These are phyloP conservation scores for Botrytis aclada DNA, from an alignment of 2,329 filamentous ascomycete species.

Conservation along the genomic window DNA sequence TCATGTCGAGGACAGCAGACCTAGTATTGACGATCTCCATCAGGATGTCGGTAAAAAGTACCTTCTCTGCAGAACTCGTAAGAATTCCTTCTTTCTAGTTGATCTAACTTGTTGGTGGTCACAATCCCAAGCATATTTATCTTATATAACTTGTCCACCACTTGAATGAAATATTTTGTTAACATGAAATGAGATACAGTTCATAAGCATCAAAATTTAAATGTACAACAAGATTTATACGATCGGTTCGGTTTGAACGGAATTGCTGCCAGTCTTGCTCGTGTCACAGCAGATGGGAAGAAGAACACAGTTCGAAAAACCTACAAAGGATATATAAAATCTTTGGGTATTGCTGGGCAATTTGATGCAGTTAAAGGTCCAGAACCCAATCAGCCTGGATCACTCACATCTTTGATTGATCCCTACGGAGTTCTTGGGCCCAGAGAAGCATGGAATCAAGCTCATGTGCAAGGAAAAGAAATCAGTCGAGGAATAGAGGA, in stretches of 20 bases:
- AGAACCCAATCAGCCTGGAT: constrained; percentile 37
- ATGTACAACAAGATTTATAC: constrained; percentile 56
- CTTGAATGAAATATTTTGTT: constrained; percentile 35
- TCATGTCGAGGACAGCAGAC: constrained; percentile 58
- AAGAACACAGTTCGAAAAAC: constrained; percentile 66
- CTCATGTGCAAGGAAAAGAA: constrained; percentile 53
- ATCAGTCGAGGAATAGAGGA: constrained; percentile 52
- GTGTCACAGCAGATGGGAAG: constrained; percentile 61
- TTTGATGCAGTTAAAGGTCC: constrained; percentile 60
- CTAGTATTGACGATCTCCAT: constrained; percentile 63
- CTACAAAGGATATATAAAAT: constrained; percentile 67
- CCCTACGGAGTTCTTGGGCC: constrained; percentile 43
- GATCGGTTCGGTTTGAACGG: constrained; percentile 54
- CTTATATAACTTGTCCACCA: constrained; percentile 24
- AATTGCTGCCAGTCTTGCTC: constrained; percentile 60
- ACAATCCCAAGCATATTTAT: constrained; percentile 22
- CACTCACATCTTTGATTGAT: constrained; percentile 48
- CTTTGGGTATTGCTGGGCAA: constrained; percentile 57
- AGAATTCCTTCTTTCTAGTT: constrained; percentile 49
- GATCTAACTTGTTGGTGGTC: constrained; percentile 21
- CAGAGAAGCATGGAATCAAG: constrained; percentile 53
- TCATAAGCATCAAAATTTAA: constrained; percentile 43
- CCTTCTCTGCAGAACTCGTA: constrained; percentile 65
- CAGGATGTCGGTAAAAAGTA: constrained; percentile 65
- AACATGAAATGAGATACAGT: constrained; percentile 37